Percentiles rank a stretch among this genome's conserved stretches.
Evolutionary conservation across 352 stramenopile genomes (phyloP).

Genomic region (Phytophthora tubulina): DNA sequence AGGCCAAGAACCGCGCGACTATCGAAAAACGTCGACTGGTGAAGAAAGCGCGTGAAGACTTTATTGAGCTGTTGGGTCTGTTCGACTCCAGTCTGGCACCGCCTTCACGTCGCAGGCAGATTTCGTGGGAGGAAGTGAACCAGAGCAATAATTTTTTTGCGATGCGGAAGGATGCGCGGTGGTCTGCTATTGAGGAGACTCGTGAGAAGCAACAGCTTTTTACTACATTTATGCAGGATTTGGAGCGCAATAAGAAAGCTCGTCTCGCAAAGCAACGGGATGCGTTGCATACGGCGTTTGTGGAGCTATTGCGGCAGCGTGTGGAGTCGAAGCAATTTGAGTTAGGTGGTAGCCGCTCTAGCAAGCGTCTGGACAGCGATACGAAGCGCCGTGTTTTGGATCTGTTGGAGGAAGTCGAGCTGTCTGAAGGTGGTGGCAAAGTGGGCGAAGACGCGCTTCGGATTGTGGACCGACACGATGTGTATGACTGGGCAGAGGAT

Average conservation of each 20-base stretch:
- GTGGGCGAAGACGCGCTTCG: constrained; percentile 39
- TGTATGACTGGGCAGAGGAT: constrained; percentile 76
- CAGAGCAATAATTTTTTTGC: constrained; percentile 62
- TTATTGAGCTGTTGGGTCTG: constrained; percentile 68
- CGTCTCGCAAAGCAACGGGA: constrained; percentile 53
- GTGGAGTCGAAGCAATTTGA: constrained; percentile 46
- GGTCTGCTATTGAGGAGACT: constrained; percentile 64
- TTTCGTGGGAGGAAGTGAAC: constrained; percentile 62
- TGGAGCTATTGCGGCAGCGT: constrained; percentile 49
- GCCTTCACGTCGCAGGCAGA: constrained; percentile 23
- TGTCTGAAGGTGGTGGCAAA: constrained; percentile 22
- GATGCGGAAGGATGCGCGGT: constrained; percentile 72
- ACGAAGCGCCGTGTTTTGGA: constrained; percentile 55
- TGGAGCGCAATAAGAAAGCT: constrained; percentile 64
- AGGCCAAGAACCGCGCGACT: constrained; percentile 70
- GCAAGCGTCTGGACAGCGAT: constrained; percentile 54
- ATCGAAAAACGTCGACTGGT: constrained; percentile 74
- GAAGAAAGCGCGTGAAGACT: constrained; percentile 84
- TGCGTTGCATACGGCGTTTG: constrained; percentile 51
- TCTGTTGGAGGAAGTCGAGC: constrained; percentile 51
- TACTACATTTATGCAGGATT: constrained; percentile 69
- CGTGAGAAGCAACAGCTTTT: constrained; percentile 83
- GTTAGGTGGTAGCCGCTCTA: constrained; percentile 20
- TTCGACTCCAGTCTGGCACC: constrained; percentile 57
- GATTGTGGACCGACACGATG: constrained; percentile 56